Evolutionary conservation across 75 land plant species (phyloP).

Genomic region (Gnetum montanum): DNA sequence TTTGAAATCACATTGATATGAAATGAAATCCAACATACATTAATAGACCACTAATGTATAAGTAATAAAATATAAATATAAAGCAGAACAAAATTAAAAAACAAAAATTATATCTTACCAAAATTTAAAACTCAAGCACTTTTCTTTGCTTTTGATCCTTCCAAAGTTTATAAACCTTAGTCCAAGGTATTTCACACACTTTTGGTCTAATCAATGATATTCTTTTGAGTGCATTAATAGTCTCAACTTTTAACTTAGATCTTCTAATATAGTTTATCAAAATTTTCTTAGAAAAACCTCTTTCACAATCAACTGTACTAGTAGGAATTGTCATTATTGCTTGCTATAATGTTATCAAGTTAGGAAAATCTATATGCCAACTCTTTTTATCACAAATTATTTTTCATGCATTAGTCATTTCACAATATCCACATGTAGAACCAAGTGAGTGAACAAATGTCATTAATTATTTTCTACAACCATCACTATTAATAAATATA

Average conservation of each 20-base stretch:
- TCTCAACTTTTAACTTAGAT: not conserved
- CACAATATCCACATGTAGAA: not conserved
- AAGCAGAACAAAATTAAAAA: too few relatives aligned
- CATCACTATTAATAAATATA: not conserved
- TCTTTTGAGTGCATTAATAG: not conserved
- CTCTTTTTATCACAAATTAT: not conserved
- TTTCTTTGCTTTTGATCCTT: not conserved
- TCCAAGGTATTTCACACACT: not conserved
- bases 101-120: too few relatives aligned
- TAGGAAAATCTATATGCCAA: not conserved
- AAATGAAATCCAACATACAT: too few relatives aligned
- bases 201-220: not conserved
- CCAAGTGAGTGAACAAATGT: not conserved
- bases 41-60: too few relatives aligned
- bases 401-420: not conserved
- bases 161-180: not conserved
- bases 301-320: not conserved
- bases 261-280: not conserved
- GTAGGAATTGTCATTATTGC: not conserved
- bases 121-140: not conserved
- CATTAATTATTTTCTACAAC: not conserved
- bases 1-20: too few relatives aligned
- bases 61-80: too few relatives aligned
- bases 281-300: not conserved
- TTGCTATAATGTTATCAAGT: not conserved